Conservation (phyloP, 1,284 basidiomycete genomes). For the Gymnopus androsaceus region DNA sequence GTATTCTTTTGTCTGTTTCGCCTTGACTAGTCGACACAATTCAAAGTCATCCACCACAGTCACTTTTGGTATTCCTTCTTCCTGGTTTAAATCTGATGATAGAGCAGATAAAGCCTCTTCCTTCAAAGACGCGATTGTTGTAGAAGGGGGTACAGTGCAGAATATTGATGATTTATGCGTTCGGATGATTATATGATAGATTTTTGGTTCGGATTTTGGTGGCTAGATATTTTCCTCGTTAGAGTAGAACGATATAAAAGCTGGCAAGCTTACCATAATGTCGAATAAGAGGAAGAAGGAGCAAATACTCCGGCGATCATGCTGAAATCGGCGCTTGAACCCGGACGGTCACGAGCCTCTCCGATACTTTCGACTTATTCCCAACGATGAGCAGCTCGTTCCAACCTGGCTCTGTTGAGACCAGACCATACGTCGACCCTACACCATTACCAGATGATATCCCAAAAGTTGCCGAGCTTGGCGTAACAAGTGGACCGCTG, state of each 20-base stretch:
- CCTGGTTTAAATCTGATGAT: conserved; percentile 35
- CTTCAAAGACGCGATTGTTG: conserved; percentile 60
- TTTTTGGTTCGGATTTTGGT: conserved; percentile 46
- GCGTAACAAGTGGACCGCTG: conserved; percentile 89
- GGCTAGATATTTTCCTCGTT: conserved; percentile 3
- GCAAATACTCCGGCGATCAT: not conserved
- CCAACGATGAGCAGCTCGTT: conserved; percentile 56
- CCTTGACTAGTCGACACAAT: conserved; percentile 53
- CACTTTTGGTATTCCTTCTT: conserved; percentile 48
- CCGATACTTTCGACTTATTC: not conserved
- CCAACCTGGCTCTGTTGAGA: conserved; percentile 34
- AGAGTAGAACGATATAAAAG: not conserved
- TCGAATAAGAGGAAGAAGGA: no score
- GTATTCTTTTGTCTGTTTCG: conserved; percentile 50
- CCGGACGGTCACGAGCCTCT: not conserved
- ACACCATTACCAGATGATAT: conserved; percentile 74
- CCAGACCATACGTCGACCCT: conserved; percentile 45
- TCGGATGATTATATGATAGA: conserved; percentile 66
- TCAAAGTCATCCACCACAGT: conserved; percentile 59
- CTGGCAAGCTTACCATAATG: no score
- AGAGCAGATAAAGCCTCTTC: conserved; percentile 64
- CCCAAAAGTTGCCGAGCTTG: conserved; percentile 90
- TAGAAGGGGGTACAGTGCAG: conserved; percentile 53
- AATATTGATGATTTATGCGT: conserved; percentile 70
- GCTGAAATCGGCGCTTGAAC: not conserved